Percentiles rank a stretch among this genome's conserved stretches.
These are phyloP conservation scores for Candida sphagnicola DNA, from an alignment of 805 yeast species.

Conservation along the genomic window DNA sequence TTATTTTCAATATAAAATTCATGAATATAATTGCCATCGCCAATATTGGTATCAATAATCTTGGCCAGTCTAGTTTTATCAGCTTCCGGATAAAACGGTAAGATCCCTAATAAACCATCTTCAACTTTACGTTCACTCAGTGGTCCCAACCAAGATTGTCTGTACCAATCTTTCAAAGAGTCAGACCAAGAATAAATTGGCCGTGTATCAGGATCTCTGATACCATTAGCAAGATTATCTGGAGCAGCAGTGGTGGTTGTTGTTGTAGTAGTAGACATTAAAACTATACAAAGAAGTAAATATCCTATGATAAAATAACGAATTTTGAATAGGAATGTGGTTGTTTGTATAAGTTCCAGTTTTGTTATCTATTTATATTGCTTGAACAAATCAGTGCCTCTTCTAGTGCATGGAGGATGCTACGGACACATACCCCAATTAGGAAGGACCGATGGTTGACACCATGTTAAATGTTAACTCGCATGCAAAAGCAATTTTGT, in stretches of 20 bases:
- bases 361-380: too few species aligned
- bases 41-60: slow-evolving; percentile 53
- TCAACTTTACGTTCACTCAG: slow-evolving; percentile 29
- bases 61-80: slow-evolving; percentile 45
- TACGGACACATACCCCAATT: too few species aligned
- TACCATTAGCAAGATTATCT: not conserved
- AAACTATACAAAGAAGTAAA: too few species aligned
- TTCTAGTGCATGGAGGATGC: too few species aligned
- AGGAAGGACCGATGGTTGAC: too few species aligned
- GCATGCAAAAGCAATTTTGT: too few species aligned
- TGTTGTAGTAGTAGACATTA: too few species aligned
- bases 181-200: slow-evolving; percentile 14
- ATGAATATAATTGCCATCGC: slow-evolving; percentile 58
- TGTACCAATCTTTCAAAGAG: slow-evolving; percentile 27
- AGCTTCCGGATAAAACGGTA: slow-evolving; percentile 57
- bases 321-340: too few species aligned
- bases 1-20: slow-evolving; percentile 64
- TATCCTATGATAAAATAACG: too few species aligned
- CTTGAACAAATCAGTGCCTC: too few species aligned
- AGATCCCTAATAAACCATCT: slow-evolving; percentile 43
- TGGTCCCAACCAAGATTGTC: slow-evolving; percentile 15
- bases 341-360: too few species aligned
- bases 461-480: too few species aligned
- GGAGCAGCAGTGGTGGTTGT: slow-evolving; percentile 2
- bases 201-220: slow-evolving; percentile 4